Base-by-base conservation (phyloP, 495 filamentous ascomycete species). In the Ramalina intermedia region DNA sequence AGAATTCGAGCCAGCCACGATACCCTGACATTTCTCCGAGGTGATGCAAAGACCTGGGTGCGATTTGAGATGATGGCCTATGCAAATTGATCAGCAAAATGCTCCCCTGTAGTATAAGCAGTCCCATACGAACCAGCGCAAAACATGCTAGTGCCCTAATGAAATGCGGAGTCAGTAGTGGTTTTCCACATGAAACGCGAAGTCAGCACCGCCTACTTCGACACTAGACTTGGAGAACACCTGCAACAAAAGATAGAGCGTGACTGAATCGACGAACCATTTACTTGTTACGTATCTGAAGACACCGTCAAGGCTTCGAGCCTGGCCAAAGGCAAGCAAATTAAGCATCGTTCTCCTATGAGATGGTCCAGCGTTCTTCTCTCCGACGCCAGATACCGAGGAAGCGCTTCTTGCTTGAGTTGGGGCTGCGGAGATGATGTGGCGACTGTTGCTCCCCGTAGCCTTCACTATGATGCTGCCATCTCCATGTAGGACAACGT, bases 281-380 rank as follows among this genome's bases (percentile, higher is more conserved):
- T 85, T 85, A 62, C 88, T 93, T 0, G 88, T 94, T 37, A 90
- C 68, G 61, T 96, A 98, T 40, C 79, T 81, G 60, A 96, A 93
- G 27, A 98, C 75, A 35, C 87, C 87, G 8, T 86, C 84, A n/a
- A 96, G 64, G 14, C 82, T 81, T 47, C 72, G 59, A 38, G 76
- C 48, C 40, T 66, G 63, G 43, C 65, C 55, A 33, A 67, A 61
- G 41, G 53, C 53, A 27, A 58, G 48, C 21, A 59, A 16, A 23
- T 47, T 41, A 8, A 56, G 1, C 16, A 33, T 42, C 17, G 39
- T 51, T 14, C 43, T 13, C 2, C 21, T 26, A 11, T 38, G 21
- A 17, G 51, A 58, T 21, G 55, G 59, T 9, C 59, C 56, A 36
- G 59, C 63, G 12, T 61, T 58, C 18, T 57, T 56, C 8, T 63